phyloP scores from a whole-genome alignment of 805 yeast genomes.

The Yarrowia osloensis region DNA sequence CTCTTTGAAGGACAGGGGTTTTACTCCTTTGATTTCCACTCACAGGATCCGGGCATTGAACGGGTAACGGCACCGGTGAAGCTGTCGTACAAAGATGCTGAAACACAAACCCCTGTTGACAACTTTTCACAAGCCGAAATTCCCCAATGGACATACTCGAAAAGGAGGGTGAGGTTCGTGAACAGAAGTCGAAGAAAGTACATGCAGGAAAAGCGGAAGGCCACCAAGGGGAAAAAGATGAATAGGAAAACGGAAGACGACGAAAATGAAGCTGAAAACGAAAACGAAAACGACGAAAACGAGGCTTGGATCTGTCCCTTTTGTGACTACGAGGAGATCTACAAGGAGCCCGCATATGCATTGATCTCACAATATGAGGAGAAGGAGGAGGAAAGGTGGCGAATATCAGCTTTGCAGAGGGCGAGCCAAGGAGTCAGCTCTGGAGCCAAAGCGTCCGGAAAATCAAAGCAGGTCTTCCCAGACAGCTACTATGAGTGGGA shows the following conservation, averaged over 20 bases:
- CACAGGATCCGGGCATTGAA: not conserved
- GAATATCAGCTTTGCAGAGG: not conserved
- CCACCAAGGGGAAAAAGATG: not conserved
- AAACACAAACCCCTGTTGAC: not conserved
- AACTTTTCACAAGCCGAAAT: not conserved
- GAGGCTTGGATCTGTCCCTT: conserved; percentile 2
- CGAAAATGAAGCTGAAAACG: not conserved
- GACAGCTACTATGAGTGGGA: conserved; percentile 3
- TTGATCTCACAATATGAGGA: not conserved
- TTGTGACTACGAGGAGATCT: conserved; percentile 7
- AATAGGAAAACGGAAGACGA: not conserved
- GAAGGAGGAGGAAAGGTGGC: not conserved
- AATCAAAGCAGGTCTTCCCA: not conserved
- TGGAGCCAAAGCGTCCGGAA: not conserved
- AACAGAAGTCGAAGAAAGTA: conserved; percentile 9
- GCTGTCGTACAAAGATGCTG: not conserved
- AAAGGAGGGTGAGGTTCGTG: not conserved
- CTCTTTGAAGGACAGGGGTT: not conserved
- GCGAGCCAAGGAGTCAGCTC: not conserved
- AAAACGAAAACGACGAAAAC: no score
- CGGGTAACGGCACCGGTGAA: not conserved
- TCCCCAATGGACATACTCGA: conserved; percentile 1
- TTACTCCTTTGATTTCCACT: not conserved
- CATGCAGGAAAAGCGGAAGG: conserved; percentile 1
- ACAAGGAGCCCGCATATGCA: not conserved